Conservation (phyloP, 768 basidiomycete species). For the Mycena chlorophos region DNA sequence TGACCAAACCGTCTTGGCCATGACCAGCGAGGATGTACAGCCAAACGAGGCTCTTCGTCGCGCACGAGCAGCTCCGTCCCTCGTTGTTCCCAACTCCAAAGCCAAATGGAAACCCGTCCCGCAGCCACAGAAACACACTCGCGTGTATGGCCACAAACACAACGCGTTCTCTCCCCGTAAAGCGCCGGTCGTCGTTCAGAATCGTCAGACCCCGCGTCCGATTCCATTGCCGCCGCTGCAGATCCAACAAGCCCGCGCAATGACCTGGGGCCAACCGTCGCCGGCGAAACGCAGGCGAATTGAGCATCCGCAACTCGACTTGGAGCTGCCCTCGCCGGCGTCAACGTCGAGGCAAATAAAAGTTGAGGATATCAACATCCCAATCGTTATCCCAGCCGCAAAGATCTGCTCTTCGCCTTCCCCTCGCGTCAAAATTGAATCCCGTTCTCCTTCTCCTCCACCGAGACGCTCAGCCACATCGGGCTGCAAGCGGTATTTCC, state of each 20-base stretch:
- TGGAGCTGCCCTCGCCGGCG: not conserved
- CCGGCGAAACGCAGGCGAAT: not conserved
- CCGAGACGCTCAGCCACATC: constrained; percentile 13
- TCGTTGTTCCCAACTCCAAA: constrained; percentile 7
- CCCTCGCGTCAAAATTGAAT: constrained; percentile 8
- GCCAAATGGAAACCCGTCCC: not conserved
- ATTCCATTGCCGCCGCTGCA: too few relatives aligned
- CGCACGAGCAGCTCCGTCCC: constrained; percentile 2
- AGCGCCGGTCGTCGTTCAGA: too few relatives aligned
- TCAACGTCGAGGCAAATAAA: not conserved
- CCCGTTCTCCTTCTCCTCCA: constrained; percentile 7
- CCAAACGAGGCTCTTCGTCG: constrained; percentile 23
- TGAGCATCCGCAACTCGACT: too few relatives aligned
- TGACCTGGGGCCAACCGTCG: too few relatives aligned
- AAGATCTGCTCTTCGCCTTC: not conserved
- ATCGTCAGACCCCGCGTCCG: too few relatives aligned
- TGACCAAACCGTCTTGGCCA: not conserved
- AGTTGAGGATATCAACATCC: not conserved
- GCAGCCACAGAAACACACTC: too few relatives aligned
- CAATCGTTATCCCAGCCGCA: not conserved
- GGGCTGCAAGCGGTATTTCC: constrained; percentile 23
- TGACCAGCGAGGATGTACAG: constrained; percentile 20
- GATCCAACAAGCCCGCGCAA: too few relatives aligned
- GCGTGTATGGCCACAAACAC: not conserved
- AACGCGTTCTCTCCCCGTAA: not conserved